Conservation (phyloP, 495 filamentous ascomycete genomes). For the Talaromyces nanjingensis region DNA sequence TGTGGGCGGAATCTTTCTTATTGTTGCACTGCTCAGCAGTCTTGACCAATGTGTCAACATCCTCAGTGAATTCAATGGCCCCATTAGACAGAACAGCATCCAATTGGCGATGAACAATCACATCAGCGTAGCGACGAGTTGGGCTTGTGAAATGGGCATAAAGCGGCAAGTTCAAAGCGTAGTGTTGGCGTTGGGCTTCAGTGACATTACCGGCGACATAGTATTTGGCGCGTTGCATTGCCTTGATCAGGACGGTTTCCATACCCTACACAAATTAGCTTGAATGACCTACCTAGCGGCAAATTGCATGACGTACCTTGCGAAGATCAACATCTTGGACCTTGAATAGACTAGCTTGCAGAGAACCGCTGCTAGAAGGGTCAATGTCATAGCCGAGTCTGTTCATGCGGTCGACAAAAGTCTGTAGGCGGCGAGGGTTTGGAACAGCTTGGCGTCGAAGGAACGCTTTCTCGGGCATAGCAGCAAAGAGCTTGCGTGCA, state of each 20-base stretch:
- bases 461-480: constrained; percentile 85
- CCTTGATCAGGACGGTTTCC: constrained; percentile 90
- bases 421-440: constrained; percentile 79
- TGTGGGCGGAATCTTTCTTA: constrained; percentile 98
- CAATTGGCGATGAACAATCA: constrained; percentile 92
- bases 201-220: constrained; percentile 69
- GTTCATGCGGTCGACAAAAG: constrained; percentile 88
- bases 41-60: constrained; percentile 81
- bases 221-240: constrained; percentile 95
- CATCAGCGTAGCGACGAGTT: constrained; percentile 87
- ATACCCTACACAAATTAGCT: constrained; percentile 55
- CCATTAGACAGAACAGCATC: constrained; percentile 80
- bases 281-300: neutral
- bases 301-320: constrained; percentile 44
- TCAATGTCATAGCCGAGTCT: constrained; percentile 85
- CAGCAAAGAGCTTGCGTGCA: constrained; percentile 71
- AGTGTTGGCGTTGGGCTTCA: constrained; percentile 74
- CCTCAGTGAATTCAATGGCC: constrained; percentile 78
- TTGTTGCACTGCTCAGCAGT: constrained; percentile 94
- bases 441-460: constrained; percentile 80
- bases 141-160: constrained; percentile 98
- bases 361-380: constrained; percentile 75
- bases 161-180: constrained; percentile 82
- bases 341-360: constrained; percentile 90
- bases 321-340: constrained; percentile 80